phyloP scores from a whole-genome alignment of 176 grass and related monocot species.

The Alloteropsis semialata region DNA sequence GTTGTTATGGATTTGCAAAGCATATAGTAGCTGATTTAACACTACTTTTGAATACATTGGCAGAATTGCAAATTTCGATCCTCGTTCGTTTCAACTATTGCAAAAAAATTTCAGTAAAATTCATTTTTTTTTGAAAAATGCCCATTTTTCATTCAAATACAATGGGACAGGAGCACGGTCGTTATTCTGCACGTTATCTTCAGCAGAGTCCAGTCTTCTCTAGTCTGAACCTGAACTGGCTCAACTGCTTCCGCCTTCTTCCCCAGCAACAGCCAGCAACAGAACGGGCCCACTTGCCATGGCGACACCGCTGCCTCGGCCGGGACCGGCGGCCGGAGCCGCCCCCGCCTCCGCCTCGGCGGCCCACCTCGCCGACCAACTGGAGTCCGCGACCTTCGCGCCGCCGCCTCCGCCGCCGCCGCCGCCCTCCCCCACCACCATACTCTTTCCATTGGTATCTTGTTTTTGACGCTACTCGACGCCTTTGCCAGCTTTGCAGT shows the following conservation, averaged over 20 bases:
- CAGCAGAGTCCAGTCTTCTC: not conserved
- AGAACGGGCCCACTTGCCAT: too few relatives aligned
- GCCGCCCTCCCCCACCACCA: constrained; percentile 30
- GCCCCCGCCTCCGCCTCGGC: not conserved
- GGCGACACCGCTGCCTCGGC: constrained; percentile 14
- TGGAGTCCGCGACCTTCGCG: constrained; percentile 45
- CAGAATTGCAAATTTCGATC: too few relatives aligned
- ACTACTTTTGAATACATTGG: too few relatives aligned
- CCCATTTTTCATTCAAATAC: not conserved
- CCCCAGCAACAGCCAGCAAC: not conserved
- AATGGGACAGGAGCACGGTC: too few relatives aligned
- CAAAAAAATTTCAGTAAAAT: too few relatives aligned
- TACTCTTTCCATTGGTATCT: constrained; percentile 43
- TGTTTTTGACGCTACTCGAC: too few relatives aligned
- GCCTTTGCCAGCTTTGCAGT: too few relatives aligned
- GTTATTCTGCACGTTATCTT: too few relatives aligned
- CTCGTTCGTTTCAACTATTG: too few relatives aligned
- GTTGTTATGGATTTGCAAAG: too few relatives aligned
- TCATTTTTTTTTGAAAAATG: not conserved
- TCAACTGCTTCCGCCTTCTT: not conserved
- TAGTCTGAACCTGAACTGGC: too few relatives aligned
- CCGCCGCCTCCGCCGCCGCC: not conserved
- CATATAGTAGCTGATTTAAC: too few relatives aligned
- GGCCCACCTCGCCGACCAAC: constrained; percentile 36
- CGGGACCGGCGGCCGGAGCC: not conserved